These are phyloP conservation scores for Phytopythium chamaehyphon DNA, from an alignment of 352 stramenopile species.

Conservation along the genomic window DNA sequence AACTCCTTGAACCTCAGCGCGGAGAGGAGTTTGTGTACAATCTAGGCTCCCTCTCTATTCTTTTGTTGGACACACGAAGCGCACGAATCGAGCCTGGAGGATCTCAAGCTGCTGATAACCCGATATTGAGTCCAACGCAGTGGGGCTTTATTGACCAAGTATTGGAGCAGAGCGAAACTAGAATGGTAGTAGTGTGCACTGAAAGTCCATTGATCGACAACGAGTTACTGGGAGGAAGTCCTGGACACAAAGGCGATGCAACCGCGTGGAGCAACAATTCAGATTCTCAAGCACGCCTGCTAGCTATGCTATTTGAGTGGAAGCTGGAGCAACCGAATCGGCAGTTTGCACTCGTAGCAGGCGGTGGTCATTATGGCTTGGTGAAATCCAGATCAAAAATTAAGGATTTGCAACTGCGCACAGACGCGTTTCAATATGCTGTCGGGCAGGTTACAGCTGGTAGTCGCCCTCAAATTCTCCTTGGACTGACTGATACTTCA, in stretches of 20 bases:
- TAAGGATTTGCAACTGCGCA: constrained; percentile 43
- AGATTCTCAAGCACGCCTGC: constrained; percentile 32
- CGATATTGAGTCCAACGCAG: constrained; percentile 48
- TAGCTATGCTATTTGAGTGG: constrained; percentile 66
- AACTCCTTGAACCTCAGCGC: constrained; percentile 48
- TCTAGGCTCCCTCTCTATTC: constrained; percentile 36
- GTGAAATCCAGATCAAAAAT: constrained; percentile 29
- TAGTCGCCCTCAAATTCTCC: not conserved
- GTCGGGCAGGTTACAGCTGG: constrained; percentile 31
- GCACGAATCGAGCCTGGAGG: constrained; percentile 49
- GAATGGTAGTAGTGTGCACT: constrained; percentile 41
- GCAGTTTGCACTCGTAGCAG: constrained; percentile 40
- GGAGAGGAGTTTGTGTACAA: constrained; percentile 56
- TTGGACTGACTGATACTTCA: constrained; percentile 2
- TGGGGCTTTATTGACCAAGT: constrained; percentile 56
- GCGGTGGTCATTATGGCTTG: constrained; percentile 29
- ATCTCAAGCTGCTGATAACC: constrained; percentile 49
- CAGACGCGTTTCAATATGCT: constrained; percentile 36
- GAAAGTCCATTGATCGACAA: constrained; percentile 52
- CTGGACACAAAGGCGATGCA: constrained; percentile 13
- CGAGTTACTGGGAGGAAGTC: not conserved
- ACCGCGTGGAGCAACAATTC: constrained; percentile 39
- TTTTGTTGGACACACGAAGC: constrained; percentile 66
- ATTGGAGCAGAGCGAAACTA: constrained; percentile 25
- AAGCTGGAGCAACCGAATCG: constrained; percentile 47